Conservation (phyloP, 192 early-diverging fungal species). For the Chytriomyces sp. region DNA sequence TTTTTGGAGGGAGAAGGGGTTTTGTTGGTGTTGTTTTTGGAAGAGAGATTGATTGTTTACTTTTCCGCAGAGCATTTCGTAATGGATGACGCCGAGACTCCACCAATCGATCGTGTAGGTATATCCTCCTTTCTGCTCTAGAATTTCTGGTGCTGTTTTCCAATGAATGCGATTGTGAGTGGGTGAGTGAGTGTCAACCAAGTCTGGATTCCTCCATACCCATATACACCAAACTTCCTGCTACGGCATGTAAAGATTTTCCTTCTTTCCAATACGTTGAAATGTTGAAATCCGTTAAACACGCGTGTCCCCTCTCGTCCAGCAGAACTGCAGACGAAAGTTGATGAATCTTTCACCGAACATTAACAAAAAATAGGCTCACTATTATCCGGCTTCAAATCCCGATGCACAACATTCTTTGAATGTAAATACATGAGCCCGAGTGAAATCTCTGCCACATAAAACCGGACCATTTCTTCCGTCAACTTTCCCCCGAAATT, state of each 20-base stretch:
- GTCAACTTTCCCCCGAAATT: slow-evolving; percentile 42
- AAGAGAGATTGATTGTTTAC: no score
- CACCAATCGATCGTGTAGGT: slow-evolving; percentile 92
- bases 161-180: no score
- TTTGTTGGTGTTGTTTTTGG: no score
- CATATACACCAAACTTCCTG: slow-evolving; percentile 78
- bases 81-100: slow-evolving; percentile 92
- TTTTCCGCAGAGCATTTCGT: slow-evolving; percentile 81
- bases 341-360: neutral
- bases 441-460: slow-evolving; percentile 50
- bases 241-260: slow-evolving; percentile 50
- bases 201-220: slow-evolving; percentile 40
- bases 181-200: no score
- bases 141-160: slow-evolving; percentile 53
- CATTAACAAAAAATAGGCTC: slow-evolving; percentile 24
- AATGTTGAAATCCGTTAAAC: slow-evolving; percentile 62
- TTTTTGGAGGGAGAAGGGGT: no score
- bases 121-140: slow-evolving; percentile 67
- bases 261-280: slow-evolving; percentile 53
- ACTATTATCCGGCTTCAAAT: slow-evolving; percentile 52
- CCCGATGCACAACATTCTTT: slow-evolving; percentile 58
- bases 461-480: slow-evolving; percentile 52
- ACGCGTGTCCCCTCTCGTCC: slow-evolving; percentile 55
- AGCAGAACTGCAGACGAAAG: slow-evolving; percentile 44
- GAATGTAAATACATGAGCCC: slow-evolving; percentile 58